Evolutionary conservation across 495 filamentous ascomycete genomes (phyloP).

Genomic region (Thermothielavioides terrestris): DNA sequence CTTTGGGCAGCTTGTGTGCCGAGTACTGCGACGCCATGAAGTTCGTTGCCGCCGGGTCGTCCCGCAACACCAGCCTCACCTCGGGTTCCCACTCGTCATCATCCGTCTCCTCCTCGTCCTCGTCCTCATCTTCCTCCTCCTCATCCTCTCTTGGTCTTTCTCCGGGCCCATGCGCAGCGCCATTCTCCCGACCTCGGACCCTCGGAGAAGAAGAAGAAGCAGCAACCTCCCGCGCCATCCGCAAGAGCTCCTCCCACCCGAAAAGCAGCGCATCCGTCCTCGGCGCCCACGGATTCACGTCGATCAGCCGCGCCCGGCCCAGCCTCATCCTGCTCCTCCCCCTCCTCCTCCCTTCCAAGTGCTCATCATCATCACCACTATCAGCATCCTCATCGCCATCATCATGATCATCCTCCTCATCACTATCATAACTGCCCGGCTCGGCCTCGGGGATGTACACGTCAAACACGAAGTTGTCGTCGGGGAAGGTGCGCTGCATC

Average conservation of each 20-base stretch:
- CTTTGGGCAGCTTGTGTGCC: slow-evolving; percentile 88
- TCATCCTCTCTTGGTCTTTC: no score
- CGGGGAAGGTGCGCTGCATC: slow-evolving; percentile 69
- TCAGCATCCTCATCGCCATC: slow-evolving; percentile 48
- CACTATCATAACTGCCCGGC: slow-evolving; percentile 34
- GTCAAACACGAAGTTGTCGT: slow-evolving; percentile 80
- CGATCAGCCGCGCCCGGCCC: slow-evolving; percentile 69
- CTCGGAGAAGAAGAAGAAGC: no score
- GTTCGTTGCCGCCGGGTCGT: slow-evolving; percentile 79
- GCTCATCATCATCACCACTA: slow-evolving; percentile 34
- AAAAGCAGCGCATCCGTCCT: slow-evolving; percentile 85
- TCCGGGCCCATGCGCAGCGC: slow-evolving; percentile 28
- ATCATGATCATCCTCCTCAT: slow-evolving; percentile 34
- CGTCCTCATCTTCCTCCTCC: slow-evolving; percentile 25
- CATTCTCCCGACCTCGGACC: no score
- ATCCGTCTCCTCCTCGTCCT: slow-evolving; percentile 37
- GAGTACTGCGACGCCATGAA: slow-evolving; percentile 84
- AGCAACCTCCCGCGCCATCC: slow-evolving; percentile 56
- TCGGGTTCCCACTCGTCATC: slow-evolving; percentile 61
- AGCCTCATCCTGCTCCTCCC: slow-evolving; percentile 14
- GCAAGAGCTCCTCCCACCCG: slow-evolving; percentile 86
- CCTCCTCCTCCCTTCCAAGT: neutral
- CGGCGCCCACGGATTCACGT: slow-evolving; percentile 92
- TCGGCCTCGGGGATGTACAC: slow-evolving; percentile 78
- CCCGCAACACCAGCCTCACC: slow-evolving; percentile 68